These are phyloP conservation scores for Pythium oligandrum DNA, from an alignment of 352 stramenopile genomes.

Conservation along the genomic window DNA sequence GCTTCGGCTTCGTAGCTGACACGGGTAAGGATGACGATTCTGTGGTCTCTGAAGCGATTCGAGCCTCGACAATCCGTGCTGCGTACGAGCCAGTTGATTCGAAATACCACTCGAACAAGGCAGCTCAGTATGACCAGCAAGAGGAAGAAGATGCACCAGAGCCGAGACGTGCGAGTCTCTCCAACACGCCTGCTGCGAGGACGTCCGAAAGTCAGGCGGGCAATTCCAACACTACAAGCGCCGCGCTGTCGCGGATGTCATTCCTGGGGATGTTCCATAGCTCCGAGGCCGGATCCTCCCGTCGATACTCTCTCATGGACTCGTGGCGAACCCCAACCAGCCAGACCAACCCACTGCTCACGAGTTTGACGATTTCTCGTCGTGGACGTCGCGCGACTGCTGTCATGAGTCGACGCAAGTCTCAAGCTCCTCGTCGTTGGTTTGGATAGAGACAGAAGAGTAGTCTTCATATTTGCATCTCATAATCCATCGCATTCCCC, in stretches of 20 bases:
- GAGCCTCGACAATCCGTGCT: conserved; percentile 54
- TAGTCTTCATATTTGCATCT: no score
- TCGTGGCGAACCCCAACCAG: conserved; percentile 57
- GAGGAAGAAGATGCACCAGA: conserved; percentile 24
- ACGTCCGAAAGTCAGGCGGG: no score
- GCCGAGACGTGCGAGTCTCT: conserved; percentile 12
- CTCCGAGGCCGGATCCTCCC: conserved; percentile 24
- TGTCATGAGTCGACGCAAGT: conserved; percentile 64
- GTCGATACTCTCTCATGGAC: conserved; percentile 68
- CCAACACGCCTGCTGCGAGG: background rate
- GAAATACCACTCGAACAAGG: conserved; percentile 71
- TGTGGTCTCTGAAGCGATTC: conserved; percentile 33
- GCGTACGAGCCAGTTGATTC: conserved; percentile 61
- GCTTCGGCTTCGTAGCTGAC: conserved; percentile 48
- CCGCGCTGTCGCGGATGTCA: no score
- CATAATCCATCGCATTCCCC: no score
- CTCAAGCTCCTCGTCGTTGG: conserved; percentile 47
- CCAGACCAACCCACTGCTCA: conserved; percentile 56
- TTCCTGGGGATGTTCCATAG: background rate
- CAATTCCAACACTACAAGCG: no score
- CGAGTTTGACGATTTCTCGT: conserved; percentile 63
- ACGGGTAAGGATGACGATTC: conserved; percentile 21
- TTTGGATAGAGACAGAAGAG: conserved; percentile 6
- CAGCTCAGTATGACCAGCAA: conserved; percentile 63
- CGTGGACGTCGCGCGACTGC: conserved; percentile 54